Conservation (phyloP, 805 yeast genomes). For the Hanseniaspora taiwanica region DNA sequence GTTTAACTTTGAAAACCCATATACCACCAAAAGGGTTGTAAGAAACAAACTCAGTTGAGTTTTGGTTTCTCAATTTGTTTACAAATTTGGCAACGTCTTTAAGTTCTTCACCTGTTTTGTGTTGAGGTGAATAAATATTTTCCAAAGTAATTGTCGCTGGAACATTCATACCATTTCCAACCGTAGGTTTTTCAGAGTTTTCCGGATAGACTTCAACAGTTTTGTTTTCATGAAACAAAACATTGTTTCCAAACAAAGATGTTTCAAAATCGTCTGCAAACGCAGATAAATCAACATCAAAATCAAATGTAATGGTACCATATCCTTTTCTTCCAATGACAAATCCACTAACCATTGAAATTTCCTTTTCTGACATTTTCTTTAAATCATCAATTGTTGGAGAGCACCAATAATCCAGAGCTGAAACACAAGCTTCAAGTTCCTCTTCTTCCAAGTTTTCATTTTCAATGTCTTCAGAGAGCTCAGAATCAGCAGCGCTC, state of each 20-base stretch:
- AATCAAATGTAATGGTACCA: conserved; percentile 55
- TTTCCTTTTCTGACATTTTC: conserved; percentile 30
- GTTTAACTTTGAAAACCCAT: conserved; percentile 77
- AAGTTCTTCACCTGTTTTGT: conserved; percentile 16
- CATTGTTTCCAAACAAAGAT: conserved; percentile 28
- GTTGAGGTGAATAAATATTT: conserved; percentile 38
- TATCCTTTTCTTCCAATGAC: conserved; percentile 53
- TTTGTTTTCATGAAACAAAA: conserved; percentile 33
- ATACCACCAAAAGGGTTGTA: conserved; percentile 62
- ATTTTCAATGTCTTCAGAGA: too few relatives aligned
- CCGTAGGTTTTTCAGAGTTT: conserved; percentile 36
- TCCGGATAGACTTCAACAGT: conserved; percentile 54
- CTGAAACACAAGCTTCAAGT: too few relatives aligned
- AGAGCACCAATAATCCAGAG: conserved; percentile 68
- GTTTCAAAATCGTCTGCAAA: conserved; percentile 29
- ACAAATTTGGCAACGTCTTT: conserved; percentile 31
- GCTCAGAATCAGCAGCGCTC: too few relatives aligned
- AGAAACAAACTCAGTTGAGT: conserved; percentile 69
- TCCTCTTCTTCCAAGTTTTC: too few relatives aligned
- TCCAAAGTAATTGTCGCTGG: conserved; percentile 65
- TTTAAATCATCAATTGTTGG: conserved; percentile 45
- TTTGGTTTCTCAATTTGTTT: conserved; percentile 35
- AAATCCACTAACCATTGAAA: conserved; percentile 46
- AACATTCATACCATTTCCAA: conserved; percentile 60
- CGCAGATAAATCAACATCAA: conserved; percentile 55